Conservation (phyloP, 108 stramenopile genomes). For the Cyclostephanos tholiformis region DNA sequence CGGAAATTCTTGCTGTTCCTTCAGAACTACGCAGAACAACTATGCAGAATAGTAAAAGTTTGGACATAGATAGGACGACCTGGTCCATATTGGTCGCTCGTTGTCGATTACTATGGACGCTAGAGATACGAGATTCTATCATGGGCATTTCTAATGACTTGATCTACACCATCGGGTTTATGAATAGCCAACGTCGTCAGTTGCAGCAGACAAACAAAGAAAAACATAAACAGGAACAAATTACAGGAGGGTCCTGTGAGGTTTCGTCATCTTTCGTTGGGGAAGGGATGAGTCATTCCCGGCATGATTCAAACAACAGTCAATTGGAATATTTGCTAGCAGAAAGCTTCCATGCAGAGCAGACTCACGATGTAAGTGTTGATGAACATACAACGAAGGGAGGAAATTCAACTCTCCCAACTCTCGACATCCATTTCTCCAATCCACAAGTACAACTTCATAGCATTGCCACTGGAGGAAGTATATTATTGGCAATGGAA, state of each 20-base stretch:
- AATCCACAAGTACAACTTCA: slow-evolving; percentile 63
- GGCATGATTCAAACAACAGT: slow-evolving; percentile 3
- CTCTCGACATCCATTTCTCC: slow-evolving; percentile 56
- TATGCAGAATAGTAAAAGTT: not conserved
- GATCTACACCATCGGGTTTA: slow-evolving; percentile 48
- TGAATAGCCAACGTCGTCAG: slow-evolving; percentile 50
- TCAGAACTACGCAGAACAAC: not conserved
- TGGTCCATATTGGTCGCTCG: slow-evolving; percentile 56
- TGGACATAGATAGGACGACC: slow-evolving; percentile 40
- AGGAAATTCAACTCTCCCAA: slow-evolving; percentile 37
- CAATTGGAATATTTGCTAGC: slow-evolving; percentile 43
- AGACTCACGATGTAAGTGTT: slow-evolving; percentile 1
- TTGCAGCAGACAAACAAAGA: slow-evolving; percentile 34
- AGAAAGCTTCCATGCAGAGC: slow-evolving; percentile 18
- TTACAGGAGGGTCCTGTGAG: not conserved
- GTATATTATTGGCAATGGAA: slow-evolving; percentile 56
- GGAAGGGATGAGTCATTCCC: slow-evolving; percentile 20
- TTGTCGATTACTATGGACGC: slow-evolving; percentile 54
- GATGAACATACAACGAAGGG: slow-evolving; percentile 7
- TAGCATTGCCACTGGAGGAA: slow-evolving; percentile 48
- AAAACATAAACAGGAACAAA: not conserved
- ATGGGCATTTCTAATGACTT: slow-evolving; percentile 52
- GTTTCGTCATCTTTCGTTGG: not conserved
- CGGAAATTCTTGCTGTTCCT: slow-evolving; percentile 34
- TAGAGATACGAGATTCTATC: slow-evolving; percentile 55